Evolutionary conservation across 306 rosid species (phyloP), one percentile per base, ranked within the genome.

Genomic region (Delonix regia): DNA sequence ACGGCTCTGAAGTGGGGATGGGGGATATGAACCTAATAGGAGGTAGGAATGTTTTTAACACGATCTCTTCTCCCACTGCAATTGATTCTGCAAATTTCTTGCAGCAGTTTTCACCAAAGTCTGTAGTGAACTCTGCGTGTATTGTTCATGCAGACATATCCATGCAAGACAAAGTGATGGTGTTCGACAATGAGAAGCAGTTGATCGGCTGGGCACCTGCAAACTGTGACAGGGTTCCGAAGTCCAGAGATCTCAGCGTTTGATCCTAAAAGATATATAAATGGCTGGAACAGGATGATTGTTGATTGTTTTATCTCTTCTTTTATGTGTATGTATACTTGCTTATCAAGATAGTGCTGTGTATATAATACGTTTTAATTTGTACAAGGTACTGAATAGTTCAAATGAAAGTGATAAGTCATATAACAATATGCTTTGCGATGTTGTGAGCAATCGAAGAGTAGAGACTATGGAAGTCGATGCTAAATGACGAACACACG

Each of bases 161-260:
- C 49, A 92, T 94, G 97, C 93, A 79, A 83, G 91, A 92, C 84
- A 94, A 89, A 86, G 83, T 92, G 87, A 83, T 92, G 87, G 83
- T 90, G 14, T 94, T 84, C 66, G 91, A 94, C 84, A 94, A 94
- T 48, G 97, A 94, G 51, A 89, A 85, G 84, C 89, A 90, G 69
- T 49, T 82, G 83, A 89, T 92, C 55, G 97, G 98, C 74, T 94
- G 98, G 98, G 79, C 81, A 47, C 75, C 92, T 0, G 84, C 87
- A 52, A 88, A 83, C 36, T 94, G 98, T 73, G 90, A 89, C 73
- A 78, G 69, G 65, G 55, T 84, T 72, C 93, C 98, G 34, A 94
- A 84, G 75, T 80, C 90, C 48, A 81, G 81, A 75, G 64, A 30
- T 68, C 42, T 39, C 76, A 85, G 79, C 84, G 52, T 92, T 71